Evolutionary conservation across 306 rosid genomes (phyloP), one percentile per base, ranked within the genome.

Genomic region (Arachis stenosperma): DNA sequence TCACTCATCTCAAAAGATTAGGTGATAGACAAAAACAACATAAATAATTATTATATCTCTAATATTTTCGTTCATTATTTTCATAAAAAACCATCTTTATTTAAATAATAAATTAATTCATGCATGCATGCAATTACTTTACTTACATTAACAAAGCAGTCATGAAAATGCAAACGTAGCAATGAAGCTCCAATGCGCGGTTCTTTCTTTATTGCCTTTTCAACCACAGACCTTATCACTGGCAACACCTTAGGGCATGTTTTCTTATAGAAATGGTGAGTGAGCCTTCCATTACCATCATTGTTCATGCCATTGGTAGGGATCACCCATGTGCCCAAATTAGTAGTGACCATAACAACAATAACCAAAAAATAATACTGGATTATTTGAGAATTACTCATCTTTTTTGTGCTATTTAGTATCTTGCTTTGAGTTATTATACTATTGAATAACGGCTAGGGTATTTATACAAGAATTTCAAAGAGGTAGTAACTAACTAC

Each of bases 71-170:
- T 22, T 22, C 27, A 22, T 22, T 22, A 22, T 22, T 22, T 22
- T 22, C 27, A 22, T 22, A 22, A 22, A 22, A 22, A 22, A 1
- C 1, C 27, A 22, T 22, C 27, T 22, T 22, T 22, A 22, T 22
- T 22, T 22, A 22, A 22, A 22, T 22, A 22, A 1, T 22, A 22
- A 22, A 22, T 22, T 22, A 22, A 22, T 22, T 22, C 27, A 22
- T 22, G 27, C 27, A 22, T 22, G 27, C 27, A 22, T 22, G 27
- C 27, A 22, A 22, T 22, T 22, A 22, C 27, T 22, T 22, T 22
- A 71, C 88, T 77, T 67, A 84, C 88, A 48, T 84, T 84, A n/a
- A 84, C 88, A 58, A 84, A 84, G 70, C 88, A 84, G 42, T 84
- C 88, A 50, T 84, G 88, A 67, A 84, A 84, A 57, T 84, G 88